Evolutionary conservation across 2,329 filamentous ascomycete species (phyloP).

Genomic region (Chaetomium sp.): DNA sequence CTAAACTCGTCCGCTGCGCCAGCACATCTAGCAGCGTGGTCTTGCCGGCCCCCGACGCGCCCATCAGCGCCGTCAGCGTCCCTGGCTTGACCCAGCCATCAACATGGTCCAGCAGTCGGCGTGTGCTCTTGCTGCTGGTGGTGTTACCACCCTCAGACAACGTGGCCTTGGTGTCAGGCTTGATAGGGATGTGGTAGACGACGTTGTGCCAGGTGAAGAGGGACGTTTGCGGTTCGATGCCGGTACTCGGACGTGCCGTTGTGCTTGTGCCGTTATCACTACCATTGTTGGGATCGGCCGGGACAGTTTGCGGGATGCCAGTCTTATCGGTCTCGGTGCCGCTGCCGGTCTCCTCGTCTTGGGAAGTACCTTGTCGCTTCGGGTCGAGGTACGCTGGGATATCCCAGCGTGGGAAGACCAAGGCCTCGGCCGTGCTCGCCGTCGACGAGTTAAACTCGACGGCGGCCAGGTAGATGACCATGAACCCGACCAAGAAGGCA

Average conservation of each 20-base stretch:
- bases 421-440: constrained; percentile 58
- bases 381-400: constrained; percentile 38
- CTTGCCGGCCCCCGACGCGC: constrained; percentile 57
- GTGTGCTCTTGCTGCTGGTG: constrained; percentile 40
- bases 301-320: neutral
- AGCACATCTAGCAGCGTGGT: constrained; percentile 54
- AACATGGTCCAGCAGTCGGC: constrained; percentile 71
- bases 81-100: constrained; percentile 88
- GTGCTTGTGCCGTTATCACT: constrained; percentile 17
- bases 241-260: constrained; percentile 11
- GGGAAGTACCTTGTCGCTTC: constrained; percentile 22
- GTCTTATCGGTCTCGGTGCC: constrained; percentile 25
- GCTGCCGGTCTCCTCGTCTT: constrained; percentile 14
- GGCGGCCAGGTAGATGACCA: constrained; percentile 55
- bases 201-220: constrained; percentile 78
- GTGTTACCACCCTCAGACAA: too few species aligned
- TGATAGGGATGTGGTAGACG: constrained; percentile 66
- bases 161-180: constrained; percentile 30
- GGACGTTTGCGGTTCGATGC: constrained; percentile 39
- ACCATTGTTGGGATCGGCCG: constrained; percentile 4
- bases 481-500: constrained; percentile 58
- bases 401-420: constrained; percentile 57
- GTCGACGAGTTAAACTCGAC: constrained; percentile 60
- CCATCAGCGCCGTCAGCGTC: constrained; percentile 73
- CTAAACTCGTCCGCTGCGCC: constrained; percentile 51